These are phyloP conservation scores for Malus hybrid DNA, from an alignment of 331 rosid genomes.

Conservation along the genomic window DNA sequence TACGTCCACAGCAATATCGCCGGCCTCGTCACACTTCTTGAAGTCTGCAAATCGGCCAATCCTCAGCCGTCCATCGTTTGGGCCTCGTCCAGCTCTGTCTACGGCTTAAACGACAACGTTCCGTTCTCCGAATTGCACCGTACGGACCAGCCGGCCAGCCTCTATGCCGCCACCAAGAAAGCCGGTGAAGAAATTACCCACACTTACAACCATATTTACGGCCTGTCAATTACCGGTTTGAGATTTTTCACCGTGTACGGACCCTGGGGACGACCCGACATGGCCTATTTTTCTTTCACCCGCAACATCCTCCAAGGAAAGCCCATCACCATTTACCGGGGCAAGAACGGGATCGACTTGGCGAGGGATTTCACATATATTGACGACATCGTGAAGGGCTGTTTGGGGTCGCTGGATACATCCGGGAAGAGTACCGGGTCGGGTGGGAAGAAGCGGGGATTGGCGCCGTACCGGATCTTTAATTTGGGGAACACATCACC, in stretches of 20 bases:
- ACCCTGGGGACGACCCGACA: constrained; percentile 91
- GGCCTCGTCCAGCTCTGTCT: constrained; percentile 93
- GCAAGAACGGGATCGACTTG: constrained; percentile 60
- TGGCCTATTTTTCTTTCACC: constrained; percentile 83
- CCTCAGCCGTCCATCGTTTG: constrained; percentile 84
- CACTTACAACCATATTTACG: constrained; percentile 80
- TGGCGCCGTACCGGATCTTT: constrained; percentile 68
- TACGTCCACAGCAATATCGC: constrained; percentile 91
- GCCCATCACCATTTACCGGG: constrained; percentile 75
- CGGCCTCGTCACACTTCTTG: constrained; percentile 74
- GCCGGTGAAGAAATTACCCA: constrained; percentile 94
- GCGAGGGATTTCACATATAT: constrained; percentile 85
- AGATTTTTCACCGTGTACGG: constrained; percentile 84
- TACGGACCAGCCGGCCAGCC: constrained; percentile 73
- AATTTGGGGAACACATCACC: constrained; percentile 27
- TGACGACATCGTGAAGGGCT: constrained; percentile 80
- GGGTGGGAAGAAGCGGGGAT: constrained; percentile 67
- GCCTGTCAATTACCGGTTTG: constrained; percentile 67
- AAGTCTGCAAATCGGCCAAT: constrained; percentile 58
- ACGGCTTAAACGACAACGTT: constrained; percentile 68
- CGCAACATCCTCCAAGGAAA: constrained; percentile 79
- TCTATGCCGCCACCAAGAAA: constrained; percentile 82
- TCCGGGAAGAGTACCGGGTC: constrained; percentile 72
- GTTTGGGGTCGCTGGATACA: constrained; percentile 75
- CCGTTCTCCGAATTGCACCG: constrained; percentile 73